Conservation (phyloP, 1,284 basidiomycete genomes). For the Cryptococcus sp. region DNA sequence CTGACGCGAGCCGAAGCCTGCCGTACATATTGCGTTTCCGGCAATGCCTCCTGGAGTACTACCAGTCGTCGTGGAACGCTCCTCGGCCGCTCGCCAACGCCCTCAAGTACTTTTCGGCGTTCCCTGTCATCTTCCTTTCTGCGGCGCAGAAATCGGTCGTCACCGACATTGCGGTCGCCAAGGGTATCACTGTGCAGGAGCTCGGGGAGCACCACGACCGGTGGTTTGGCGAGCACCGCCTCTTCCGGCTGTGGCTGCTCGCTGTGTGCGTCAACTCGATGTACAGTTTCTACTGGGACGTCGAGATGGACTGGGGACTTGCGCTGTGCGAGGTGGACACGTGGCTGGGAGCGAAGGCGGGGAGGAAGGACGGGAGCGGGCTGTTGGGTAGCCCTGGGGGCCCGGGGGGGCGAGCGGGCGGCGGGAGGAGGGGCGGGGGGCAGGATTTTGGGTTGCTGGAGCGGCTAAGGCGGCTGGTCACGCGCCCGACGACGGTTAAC, state of each 20-base stretch:
- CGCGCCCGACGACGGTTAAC: slow-evolving; percentile 1
- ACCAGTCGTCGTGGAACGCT: slow-evolving; percentile 62
- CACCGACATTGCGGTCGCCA: slow-evolving; percentile 56
- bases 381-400: slow-evolving; percentile 9
- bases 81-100: slow-evolving; percentile 85
- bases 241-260: slow-evolving; percentile 83
- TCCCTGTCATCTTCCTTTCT: slow-evolving; percentile 94
- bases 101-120: slow-evolving; percentile 91
- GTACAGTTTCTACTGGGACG: slow-evolving; percentile 99
- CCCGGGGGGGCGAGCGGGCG: not conserved
- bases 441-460: not conserved
- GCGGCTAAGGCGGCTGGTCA: slow-evolving; percentile 12
- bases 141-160: slow-evolving; percentile 74
- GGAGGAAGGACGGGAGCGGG: slow-evolving; percentile 8
- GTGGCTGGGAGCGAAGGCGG: slow-evolving; percentile 32
- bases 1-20: slow-evolving; percentile 56
- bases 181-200: slow-evolving; percentile 51
- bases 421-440: not conserved
- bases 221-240: slow-evolving; percentile 71
- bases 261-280: slow-evolving; percentile 83
- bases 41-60: slow-evolving; percentile 88
- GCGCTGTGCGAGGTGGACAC: slow-evolving; percentile 61
- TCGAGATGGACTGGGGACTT: slow-evolving; percentile 97
- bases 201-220: slow-evolving; percentile 51
- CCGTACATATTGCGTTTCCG: slow-evolving; percentile 89